Conservation (phyloP, 2,329 filamentous ascomycete species). For the Fusarium ambrosium region DNA sequence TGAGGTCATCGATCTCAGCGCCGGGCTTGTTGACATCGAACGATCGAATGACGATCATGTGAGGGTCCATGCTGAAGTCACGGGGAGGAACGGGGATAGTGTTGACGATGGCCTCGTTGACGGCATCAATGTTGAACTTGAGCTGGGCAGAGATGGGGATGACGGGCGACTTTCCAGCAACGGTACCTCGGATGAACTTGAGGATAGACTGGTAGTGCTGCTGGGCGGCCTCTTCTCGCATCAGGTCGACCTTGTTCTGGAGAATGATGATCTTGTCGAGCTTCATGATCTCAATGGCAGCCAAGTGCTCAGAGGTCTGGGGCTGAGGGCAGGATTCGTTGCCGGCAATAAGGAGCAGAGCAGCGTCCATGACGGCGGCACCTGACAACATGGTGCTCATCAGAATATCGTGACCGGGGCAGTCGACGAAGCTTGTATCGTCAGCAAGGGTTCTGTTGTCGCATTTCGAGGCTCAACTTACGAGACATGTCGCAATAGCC, state of each 20-base stretch:
- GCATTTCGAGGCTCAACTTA: constrained; percentile 66
- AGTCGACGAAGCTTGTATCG: constrained; percentile 86
- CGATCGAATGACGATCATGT: constrained; percentile 99
- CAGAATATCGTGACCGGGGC: constrained; percentile 99
- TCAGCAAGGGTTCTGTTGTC: constrained; percentile 32
- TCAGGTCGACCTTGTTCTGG: constrained; percentile 99
- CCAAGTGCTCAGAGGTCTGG: constrained; percentile 98
- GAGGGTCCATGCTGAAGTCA: constrained; percentile 91
- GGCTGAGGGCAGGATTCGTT: constrained; percentile 99
- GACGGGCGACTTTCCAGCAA: constrained; percentile 93
- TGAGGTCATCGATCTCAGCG: constrained; percentile 97
- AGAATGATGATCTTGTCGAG: constrained; percentile 99
- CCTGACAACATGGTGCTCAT: constrained; percentile 99
- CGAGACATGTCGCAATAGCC: constrained; percentile 92
- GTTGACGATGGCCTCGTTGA: constrained; percentile 95
- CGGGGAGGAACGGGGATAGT: constrained; percentile 92
- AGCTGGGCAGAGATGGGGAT: constrained; percentile 98
- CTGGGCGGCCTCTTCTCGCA: constrained; percentile 94
- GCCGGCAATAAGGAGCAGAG: constrained; percentile 93
- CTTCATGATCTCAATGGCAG: constrained; percentile 99
- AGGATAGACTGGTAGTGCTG: constrained; percentile 97
- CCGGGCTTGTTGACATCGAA: constrained; percentile 99
- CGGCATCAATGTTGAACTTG: constrained; percentile 99
- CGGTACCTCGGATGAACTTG: constrained; percentile 98
- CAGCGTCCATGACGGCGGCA: constrained; percentile 99